phyloP scores from a whole-genome alignment of 768 basidiomycete genomes.

The Russula abietina region DNA sequence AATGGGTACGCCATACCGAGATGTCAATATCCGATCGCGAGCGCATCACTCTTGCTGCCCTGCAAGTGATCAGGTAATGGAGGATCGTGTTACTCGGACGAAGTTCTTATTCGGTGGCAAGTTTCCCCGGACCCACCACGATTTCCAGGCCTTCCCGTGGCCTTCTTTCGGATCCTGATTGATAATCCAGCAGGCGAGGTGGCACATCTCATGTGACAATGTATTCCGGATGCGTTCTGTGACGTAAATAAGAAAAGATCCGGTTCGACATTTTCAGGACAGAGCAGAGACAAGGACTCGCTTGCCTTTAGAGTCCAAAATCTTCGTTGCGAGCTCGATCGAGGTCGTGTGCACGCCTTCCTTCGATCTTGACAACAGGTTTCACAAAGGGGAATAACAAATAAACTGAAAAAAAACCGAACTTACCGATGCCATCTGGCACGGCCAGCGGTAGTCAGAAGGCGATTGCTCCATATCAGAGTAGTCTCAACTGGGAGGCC shows the following conservation, averaged over 20 bases:
- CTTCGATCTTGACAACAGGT: slow-evolving; percentile 37
- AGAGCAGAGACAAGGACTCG: background rate
- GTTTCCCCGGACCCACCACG: slow-evolving; percentile 45
- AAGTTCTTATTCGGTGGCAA: background rate
- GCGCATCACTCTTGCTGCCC: slow-evolving; percentile 69
- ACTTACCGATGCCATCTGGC: slow-evolving; percentile 24
- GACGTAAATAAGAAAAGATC: background rate
- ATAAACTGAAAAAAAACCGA: background rate
- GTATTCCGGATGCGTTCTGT: slow-evolving; percentile 77
- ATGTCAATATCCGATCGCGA: slow-evolving; percentile 64
- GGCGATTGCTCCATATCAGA: slow-evolving; percentile 22
- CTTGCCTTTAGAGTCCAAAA: slow-evolving; percentile 70
- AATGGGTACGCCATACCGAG: slow-evolving; percentile 39
- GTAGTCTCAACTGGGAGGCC: slow-evolving; percentile 19
- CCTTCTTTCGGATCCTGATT: slow-evolving; percentile 61
- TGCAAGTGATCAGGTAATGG: slow-evolving; percentile 27
- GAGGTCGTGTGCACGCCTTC: slow-evolving; percentile 54
- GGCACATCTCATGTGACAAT: slow-evolving; percentile 89
- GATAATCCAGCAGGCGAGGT: slow-evolving; percentile 82
- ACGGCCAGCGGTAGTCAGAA: slow-evolving; percentile 24
- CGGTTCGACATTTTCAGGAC: background rate
- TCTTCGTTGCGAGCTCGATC: slow-evolving; percentile 79
- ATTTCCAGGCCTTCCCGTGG: slow-evolving; percentile 68
- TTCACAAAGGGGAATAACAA: background rate
- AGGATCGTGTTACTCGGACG: background rate